phyloP scores from a whole-genome alignment of 352 stramenopile species.

The Elongisporangium undulatum region DNA sequence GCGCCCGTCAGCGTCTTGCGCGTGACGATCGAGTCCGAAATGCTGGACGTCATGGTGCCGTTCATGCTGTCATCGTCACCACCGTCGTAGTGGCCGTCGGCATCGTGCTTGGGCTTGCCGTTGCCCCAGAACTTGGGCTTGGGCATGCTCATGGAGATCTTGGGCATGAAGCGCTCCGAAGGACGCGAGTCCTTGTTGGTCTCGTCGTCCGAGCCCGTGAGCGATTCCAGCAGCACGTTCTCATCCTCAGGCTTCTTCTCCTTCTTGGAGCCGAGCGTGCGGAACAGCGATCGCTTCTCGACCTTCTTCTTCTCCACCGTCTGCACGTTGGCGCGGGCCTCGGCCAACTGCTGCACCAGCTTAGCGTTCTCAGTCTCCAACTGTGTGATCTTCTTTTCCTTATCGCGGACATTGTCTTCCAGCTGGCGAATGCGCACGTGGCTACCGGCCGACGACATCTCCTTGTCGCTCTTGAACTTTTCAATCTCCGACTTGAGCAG shows the following conservation, averaged over 20 bases:
- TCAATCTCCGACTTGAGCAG: constrained; percentile 65
- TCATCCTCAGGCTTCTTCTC: constrained; percentile 47
- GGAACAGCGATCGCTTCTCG: constrained; percentile 76
- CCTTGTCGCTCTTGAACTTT: constrained; percentile 77
- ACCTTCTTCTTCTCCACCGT: constrained; percentile 48
- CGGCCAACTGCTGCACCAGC: constrained; percentile 55
- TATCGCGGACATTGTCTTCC: constrained; percentile 64
- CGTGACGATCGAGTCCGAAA: constrained; percentile 36
- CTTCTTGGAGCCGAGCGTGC: constrained; percentile 83
- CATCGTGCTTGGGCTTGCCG: constrained; percentile 40
- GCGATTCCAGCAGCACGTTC: constrained; percentile 66
- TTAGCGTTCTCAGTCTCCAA: constrained; percentile 74
- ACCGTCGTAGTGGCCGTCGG: constrained; percentile 40
- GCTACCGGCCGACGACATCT: constrained; percentile 62
- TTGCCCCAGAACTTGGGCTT: constrained; percentile 72
- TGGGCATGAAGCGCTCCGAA: constrained; percentile 62
- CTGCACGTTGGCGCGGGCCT: constrained; percentile 32
- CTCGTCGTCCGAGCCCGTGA: constrained; percentile 68
- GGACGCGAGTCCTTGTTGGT: constrained; percentile 37
- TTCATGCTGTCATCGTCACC: constrained; percentile 39
- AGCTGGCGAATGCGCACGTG: constrained; percentile 75
- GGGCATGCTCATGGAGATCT: constrained; percentile 61
- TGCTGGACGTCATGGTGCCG: constrained; percentile 37
- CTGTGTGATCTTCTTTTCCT: constrained; percentile 68
- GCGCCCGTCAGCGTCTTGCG: constrained; percentile 72